phyloP scores from a whole-genome alignment of 1,284 basidiomycete genomes.

The Tausonia pullulans region DNA sequence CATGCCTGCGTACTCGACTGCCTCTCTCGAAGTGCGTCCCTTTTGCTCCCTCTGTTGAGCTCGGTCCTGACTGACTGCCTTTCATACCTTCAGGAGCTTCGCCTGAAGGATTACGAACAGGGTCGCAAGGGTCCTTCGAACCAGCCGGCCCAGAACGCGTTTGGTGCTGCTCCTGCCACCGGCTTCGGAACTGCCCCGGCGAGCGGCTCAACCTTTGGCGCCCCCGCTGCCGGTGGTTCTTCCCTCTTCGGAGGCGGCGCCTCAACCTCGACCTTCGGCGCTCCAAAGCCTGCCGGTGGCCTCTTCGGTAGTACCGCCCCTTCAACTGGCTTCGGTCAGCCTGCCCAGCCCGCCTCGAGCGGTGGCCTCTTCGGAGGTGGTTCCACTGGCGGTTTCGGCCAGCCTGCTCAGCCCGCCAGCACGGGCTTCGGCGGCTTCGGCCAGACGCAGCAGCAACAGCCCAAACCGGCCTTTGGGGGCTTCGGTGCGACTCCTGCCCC shows the following conservation, averaged over 20 bases:
- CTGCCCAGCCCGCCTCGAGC: constrained; percentile 17
- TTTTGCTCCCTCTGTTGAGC: not conserved
- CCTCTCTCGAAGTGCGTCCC: constrained; percentile 27
- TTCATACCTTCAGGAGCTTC: constrained; percentile 27
- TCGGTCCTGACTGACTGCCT: not conserved
- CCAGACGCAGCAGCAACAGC: constrained; percentile 28
- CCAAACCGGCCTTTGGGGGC: constrained; percentile 34
- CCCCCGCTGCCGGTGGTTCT: constrained; percentile 38
- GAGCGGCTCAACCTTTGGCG: constrained; percentile 13
- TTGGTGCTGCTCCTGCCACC: constrained; percentile 15
- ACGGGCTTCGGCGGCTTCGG: constrained; percentile 40
- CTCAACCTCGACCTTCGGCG: constrained; percentile 43
- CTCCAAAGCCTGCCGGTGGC: constrained; percentile 48
- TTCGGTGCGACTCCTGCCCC: constrained; percentile 20
- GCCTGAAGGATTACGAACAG: constrained; percentile 42
- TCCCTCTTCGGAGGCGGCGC: constrained; percentile 45
- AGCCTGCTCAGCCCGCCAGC: constrained; percentile 29
- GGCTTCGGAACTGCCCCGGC: constrained; percentile 11
- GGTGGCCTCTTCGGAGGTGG: constrained; percentile 37
- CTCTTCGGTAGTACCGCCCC: constrained; percentile 33
- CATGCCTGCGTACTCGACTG: constrained; percentile 29
- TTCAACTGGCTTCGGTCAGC: constrained; percentile 28
- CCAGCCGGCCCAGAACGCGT: constrained; percentile 37
- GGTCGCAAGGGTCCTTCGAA: constrained; percentile 62
- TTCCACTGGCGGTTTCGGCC: constrained; percentile 18